Evolutionary conservation across 129 eudicot species (phyloP).

Genomic region (Tagetes patula): DNA sequence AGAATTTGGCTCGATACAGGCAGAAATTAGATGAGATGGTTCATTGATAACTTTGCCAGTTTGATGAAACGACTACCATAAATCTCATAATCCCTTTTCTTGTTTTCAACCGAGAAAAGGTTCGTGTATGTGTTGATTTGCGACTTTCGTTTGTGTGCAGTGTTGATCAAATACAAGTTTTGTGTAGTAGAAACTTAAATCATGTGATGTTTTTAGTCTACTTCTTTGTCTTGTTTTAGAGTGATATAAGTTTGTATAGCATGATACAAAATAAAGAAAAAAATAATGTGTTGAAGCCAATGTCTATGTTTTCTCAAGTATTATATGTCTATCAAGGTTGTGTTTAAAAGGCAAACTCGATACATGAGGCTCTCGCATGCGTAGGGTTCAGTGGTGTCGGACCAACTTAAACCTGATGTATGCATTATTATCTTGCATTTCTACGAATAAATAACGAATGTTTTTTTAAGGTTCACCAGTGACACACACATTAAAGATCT

Average conservation of each 20-base stretch:
- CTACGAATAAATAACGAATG: no score
- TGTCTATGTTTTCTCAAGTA: not conserved
- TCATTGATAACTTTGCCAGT: conserved; percentile 35
- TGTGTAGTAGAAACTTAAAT: conserved; percentile 24
- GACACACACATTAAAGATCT: no score
- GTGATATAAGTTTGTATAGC: conserved; percentile 22
- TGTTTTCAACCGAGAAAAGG: not conserved
- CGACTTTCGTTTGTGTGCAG: not conserved
- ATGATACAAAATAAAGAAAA: conserved; percentile 10
- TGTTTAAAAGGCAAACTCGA: no score
- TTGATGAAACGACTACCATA: conserved; percentile 8
- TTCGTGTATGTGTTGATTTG: conserved; percentile 17
- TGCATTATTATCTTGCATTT: no score
- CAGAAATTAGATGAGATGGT: conserved; percentile 81
- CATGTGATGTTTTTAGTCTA: conserved; percentile 8
- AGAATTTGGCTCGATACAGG: conserved; percentile 90
- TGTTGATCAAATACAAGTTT: conserved; percentile 24
- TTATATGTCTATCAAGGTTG: not conserved
- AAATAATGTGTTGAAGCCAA: conserved; percentile 10
- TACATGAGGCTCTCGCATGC: no score
- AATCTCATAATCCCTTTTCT: not conserved
- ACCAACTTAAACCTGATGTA: no score
- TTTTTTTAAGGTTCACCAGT: no score
- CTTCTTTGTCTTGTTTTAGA: not conserved
- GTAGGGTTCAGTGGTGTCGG: no score